Base-by-base conservation (phyloP, 352 stramenopile genomes). In the Phytophthora brassicae region DNA sequence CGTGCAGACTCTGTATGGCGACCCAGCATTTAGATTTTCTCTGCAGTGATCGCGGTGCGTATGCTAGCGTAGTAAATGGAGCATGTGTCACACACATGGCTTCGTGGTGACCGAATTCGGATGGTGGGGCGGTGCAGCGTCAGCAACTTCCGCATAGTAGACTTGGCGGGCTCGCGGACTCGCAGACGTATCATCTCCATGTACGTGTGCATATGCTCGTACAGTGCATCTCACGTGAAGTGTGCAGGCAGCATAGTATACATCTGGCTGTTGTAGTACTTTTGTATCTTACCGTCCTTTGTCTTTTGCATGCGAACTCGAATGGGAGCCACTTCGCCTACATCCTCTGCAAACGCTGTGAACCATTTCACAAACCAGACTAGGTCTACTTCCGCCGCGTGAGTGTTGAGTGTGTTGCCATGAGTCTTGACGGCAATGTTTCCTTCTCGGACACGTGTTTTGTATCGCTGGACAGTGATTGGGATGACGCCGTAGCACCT, bases 131-230 rank as follows among this genome's bases (percentile, higher is more conserved):
- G 67, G 19, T 60, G 51, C 17, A 54, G 23, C 2, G 17, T 35
- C 14, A 66, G 29, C 1, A 64, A 16, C 20, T 64, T 50, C 0
- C 48, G 19, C 33, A 69, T 44, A 0, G 48, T 69, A 0, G 20
- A 36, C 13, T 1, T 19, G 13, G 55, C 50, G 0, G 56, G 56
- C 3, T 43, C 50, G 0, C 23, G 8, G 1, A 58, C 28, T 2
- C n/a, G 16, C 19, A 60, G 19, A 0, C 12, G 23, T 9, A 55
- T 52, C 14, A 42, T 20, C 13, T 6, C 28, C 8, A 62, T 48
- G 8, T 60, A 64, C 0, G n/a, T 35, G 13, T 57, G 28, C 19
- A 73, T 65, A 23, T 68, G 43, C 3, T 60, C 36, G 50, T 66
- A 45, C 2, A 68, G 6, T 6, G 11, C 2, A 0, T 63, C 59